These are phyloP conservation scores for Blyttiomyces sp. DNA, from an alignment of 371 early-diverging fungal genomes.

Conservation along the genomic window DNA sequence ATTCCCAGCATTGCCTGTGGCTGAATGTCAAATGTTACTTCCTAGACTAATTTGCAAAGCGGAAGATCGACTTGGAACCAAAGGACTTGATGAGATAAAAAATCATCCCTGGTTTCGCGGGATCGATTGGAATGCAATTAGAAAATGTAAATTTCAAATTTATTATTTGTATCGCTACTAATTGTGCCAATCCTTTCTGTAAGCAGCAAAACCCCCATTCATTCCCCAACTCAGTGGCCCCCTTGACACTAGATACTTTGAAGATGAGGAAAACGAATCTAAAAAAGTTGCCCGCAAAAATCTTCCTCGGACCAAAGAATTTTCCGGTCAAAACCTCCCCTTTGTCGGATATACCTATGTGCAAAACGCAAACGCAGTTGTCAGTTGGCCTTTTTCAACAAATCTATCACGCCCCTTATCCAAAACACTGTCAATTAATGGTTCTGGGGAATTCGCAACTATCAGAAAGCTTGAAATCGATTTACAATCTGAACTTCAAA, in stretches of 20 bases:
- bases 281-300: slow-evolving; percentile 61
- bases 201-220: slow-evolving; percentile 74
- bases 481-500: too few relatives aligned
- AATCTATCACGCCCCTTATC: too few relatives aligned
- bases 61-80: slow-evolving; percentile 70
- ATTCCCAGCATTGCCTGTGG: neutral
- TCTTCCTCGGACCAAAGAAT: slow-evolving; percentile 47
- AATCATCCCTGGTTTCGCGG: slow-evolving; percentile 80
- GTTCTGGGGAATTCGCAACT: too few relatives aligned
- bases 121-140: slow-evolving; percentile 67
- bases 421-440: too few relatives aligned
- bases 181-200: neutral
- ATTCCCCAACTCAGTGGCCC: slow-evolving; percentile 74
- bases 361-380: slow-evolving; percentile 35
- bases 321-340: slow-evolving; percentile 69
- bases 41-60: slow-evolving; percentile 69
- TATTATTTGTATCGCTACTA: neutral
- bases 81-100: slow-evolving; percentile 70
- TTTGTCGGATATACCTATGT: slow-evolving; percentile 83
- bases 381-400: too few relatives aligned
- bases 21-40: too few relatives aligned
- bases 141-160: neutral
- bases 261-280: slow-evolving; percentile 66
- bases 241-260: slow-evolving; percentile 84
- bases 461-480: too few relatives aligned